Conservation (phyloP, 768 basidiomycete species). For the Mycena haematopus region DNA sequence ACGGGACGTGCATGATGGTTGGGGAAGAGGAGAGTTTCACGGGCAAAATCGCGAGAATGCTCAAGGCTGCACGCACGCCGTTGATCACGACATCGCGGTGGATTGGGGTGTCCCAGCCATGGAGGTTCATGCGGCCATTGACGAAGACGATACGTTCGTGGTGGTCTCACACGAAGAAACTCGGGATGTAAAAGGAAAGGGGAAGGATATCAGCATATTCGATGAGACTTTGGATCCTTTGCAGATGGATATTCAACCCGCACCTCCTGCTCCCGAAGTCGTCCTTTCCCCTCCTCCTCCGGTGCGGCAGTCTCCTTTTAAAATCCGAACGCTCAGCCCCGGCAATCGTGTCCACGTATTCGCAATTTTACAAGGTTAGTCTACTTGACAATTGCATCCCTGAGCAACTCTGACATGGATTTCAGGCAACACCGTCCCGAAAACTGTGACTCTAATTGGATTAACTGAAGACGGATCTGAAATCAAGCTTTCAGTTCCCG, state of each 20-base stretch:
- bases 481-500: conserved; percentile 21
- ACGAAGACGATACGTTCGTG: conserved; percentile 20
- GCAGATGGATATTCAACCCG: conserved; percentile 2
- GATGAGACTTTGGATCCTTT: conserved; percentile 15
- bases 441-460: conserved; percentile 21
- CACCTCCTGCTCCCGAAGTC: conserved; percentile 13
- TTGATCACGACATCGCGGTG: conserved; percentile 42
- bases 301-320: conserved; percentile 29
- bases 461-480: conserved; percentile 16
- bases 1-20: conserved; percentile 48
- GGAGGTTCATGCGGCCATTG: background rate
- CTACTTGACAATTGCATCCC: no score
- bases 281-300: conserved; percentile 15
- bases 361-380: conserved; percentile 29
- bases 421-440: conserved; percentile 22
- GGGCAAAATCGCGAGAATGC: conserved; percentile 47
- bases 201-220: conserved; percentile 19
- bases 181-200: background rate
- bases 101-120: conserved; percentile 40
- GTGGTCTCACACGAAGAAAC: conserved; percentile 9
- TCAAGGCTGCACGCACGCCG: conserved; percentile 47
- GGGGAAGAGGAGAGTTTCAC: conserved; percentile 42
- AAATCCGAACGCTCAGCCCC: conserved; percentile 18
- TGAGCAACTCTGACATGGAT: no score
- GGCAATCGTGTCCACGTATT: conserved; percentile 23